Base-by-base conservation (phyloP, 2,329 filamentous ascomycete species). In the Penicillium sclerotiorum region DNA sequence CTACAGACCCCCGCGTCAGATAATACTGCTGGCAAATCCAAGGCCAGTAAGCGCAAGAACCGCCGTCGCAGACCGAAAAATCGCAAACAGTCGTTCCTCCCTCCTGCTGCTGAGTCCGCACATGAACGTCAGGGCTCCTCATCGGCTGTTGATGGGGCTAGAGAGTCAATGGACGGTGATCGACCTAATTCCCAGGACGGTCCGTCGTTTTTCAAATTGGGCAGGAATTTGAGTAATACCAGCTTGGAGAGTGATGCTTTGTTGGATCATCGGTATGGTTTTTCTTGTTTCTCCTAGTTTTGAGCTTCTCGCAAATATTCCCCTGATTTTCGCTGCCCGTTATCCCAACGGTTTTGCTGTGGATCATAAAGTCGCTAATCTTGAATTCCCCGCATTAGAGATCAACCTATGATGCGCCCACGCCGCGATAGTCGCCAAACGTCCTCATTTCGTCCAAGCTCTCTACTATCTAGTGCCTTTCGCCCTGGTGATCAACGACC, bases 211-310 rank as follows among this genome's bases (percentile, higher is more conserved):
- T 85, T 85, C 65, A 75, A 78, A 33, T 63, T 82, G 44, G 64
- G 76, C 7, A 72, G 75, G 37, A 90, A 88, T 66, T 66, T 86
- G 56, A 97, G 93, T 73, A 86, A 81, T 61, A 91, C 89, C 1
- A 97, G 93, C 69, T 76, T 97, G 56, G 93, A 96, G 59, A 96
- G 91, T 69, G 87, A 95, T 66, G 86, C 84, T 7, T 75, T 97
- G 59, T 76, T 97, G 15, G 93, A 97, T 71, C 93, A 97, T 71
- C 83, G 90, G 85, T 88, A 73, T 54, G 74, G 15, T 7, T 9
- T 56, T 23, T 9, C 32, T 39, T 13, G 20, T 12, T 23, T 39
- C 23, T 23, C n/a, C 18, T 39, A 23, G 3, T 39, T 5, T 27
- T n/a, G 5, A 23, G n/a, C n/a, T n/a, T n/a, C n/a, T n/a, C n/a